Base-by-base conservation (phyloP, 192 early-diverging fungal species). In the Podila epigama region DNA sequence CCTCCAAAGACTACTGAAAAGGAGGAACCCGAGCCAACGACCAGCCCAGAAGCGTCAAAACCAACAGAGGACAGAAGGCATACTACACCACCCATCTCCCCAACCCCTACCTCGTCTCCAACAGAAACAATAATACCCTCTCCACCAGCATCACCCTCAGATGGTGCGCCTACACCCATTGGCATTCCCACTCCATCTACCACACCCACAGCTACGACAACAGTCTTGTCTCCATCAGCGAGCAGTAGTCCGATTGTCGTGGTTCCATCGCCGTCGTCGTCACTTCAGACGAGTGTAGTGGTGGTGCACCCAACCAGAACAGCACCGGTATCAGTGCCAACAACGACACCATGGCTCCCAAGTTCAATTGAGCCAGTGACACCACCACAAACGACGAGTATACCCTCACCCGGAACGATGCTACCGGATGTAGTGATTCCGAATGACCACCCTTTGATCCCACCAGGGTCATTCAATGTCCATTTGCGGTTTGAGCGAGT, bases 341-440 rank as follows among this genome's bases (percentile, higher is more conserved):
- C 59, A 6, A 64, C 65, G 20, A 77, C 66, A 1, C 66, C 60
- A 6, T 77, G 73, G 73, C 36, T 77, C 25, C 73, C 73, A 6
- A 68, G 42, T 50, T 52, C 64, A 5, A 77, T 77, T 33, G 66
- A 63, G 9, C 66, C 73, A 16, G 31, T 77, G 3, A 31, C 51
- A 3, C 60, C 73, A 6, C 63, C 66, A 10, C 41, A 77, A 42
- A 52, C 44, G 9, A 68, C 58, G 0, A 6, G 29, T 3, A 63
- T 56, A 29, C 31, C 39, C 3, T 56, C 60, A 1, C 73, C 73
- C 1, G 73, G 73, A 27, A 68, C 73, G 7, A 68, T 66, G 12
- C 73, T 77, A 2, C 73, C 73, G 0, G 65, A 57, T 1, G 66
- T 77, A 12, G 73, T 77, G 20, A 77, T 77, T 28, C 73, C 73